Percentiles rank a stretch among this genome's conserved stretches.
phyloP scores from a whole-genome alignment of 805 yeast species.

The Ogataea methanolica region DNA sequence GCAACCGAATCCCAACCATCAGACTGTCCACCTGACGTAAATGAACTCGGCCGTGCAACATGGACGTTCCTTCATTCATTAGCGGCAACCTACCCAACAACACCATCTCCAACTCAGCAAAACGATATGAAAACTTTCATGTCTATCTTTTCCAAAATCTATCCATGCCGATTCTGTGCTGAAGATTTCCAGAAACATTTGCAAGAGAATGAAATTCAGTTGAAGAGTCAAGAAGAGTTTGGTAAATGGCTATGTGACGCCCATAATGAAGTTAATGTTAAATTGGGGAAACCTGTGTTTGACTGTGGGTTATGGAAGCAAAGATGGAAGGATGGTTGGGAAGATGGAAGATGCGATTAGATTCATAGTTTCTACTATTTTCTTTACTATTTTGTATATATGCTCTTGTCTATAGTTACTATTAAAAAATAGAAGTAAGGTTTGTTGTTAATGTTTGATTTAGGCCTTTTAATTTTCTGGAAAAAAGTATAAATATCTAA shows the following conservation, averaged over 20 bases:
- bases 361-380: neutral
- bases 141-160: conserved; percentile 65
- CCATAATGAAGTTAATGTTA: conserved; percentile 87
- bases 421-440: too few relatives aligned
- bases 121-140: conserved; percentile 68
- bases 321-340: conserved; percentile 97
- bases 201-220: conserved; percentile 47
- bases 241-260: conserved; percentile 94
- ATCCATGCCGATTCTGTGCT: conserved; percentile 95
- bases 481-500: too few relatives aligned
- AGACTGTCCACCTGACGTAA: conserved; percentile 85
- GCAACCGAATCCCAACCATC: conserved; percentile 14
- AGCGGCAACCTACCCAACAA: conserved; percentile 83
- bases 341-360: conserved; percentile 49
- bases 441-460: too few relatives aligned
- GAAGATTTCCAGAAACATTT: conserved; percentile 71
- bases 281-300: conserved; percentile 79
- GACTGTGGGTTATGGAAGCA: conserved; percentile 88
- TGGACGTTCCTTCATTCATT: conserved; percentile 91
- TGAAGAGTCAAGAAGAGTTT: conserved; percentile 66
- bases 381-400: conserved; percentile 26
- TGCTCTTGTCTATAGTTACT: conserved; percentile 5
- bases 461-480: too few relatives aligned
- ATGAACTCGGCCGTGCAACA: conserved; percentile 72
- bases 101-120: conserved; percentile 59